Evolutionary conservation across 2,329 filamentous ascomycete genomes (phyloP).

Genomic region (Hirsutella minnesotensis): DNA sequence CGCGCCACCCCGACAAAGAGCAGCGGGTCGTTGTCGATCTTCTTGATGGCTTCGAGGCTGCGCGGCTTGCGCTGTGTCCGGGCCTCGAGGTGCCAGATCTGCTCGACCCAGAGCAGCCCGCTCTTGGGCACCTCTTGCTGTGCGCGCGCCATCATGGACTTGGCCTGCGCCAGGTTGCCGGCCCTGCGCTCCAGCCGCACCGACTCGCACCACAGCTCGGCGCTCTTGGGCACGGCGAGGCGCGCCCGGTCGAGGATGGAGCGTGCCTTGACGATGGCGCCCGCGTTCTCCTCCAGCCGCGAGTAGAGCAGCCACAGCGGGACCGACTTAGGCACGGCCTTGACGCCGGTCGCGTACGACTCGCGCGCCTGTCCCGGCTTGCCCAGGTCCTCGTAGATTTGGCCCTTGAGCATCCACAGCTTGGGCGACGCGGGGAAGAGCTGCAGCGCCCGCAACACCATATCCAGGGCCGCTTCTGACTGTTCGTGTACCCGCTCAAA

Average conservation of each 20-base stretch:
- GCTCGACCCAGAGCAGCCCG: slow-evolving; percentile 83
- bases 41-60: slow-evolving; percentile 89
- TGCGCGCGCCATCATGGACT: slow-evolving; percentile 85
- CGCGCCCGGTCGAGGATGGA: slow-evolving; percentile 87
- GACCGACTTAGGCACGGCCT: slow-evolving; percentile 73
- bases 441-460: slow-evolving; percentile 76
- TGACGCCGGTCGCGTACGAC: slow-evolving; percentile 78
- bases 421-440: slow-evolving; percentile 79
- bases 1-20: slow-evolving; percentile 86
- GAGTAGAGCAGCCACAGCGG: slow-evolving; percentile 84
- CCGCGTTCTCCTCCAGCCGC: slow-evolving; percentile 74
- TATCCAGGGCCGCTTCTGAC: slow-evolving; percentile 68
- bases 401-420: slow-evolving; percentile 97
- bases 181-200: slow-evolving; percentile 84
- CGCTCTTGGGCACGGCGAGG: slow-evolving; percentile 73
- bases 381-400: slow-evolving; percentile 80
- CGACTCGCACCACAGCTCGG: slow-evolving; percentile 85
- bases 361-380: slow-evolving; percentile 78
- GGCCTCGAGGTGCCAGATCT: slow-evolving; percentile 87
- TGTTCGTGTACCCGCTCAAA: slow-evolving; percentile 82
- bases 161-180: slow-evolving; percentile 72
- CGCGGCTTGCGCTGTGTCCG: slow-evolving; percentile 87
- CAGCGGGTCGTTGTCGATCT: slow-evolving; percentile 82
- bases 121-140: slow-evolving; percentile 83
- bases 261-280: slow-evolving; percentile 79